phyloP scores from a whole-genome alignment of 2,329 filamentous ascomycete genomes.

The Lachnellula subtilissima region DNA sequence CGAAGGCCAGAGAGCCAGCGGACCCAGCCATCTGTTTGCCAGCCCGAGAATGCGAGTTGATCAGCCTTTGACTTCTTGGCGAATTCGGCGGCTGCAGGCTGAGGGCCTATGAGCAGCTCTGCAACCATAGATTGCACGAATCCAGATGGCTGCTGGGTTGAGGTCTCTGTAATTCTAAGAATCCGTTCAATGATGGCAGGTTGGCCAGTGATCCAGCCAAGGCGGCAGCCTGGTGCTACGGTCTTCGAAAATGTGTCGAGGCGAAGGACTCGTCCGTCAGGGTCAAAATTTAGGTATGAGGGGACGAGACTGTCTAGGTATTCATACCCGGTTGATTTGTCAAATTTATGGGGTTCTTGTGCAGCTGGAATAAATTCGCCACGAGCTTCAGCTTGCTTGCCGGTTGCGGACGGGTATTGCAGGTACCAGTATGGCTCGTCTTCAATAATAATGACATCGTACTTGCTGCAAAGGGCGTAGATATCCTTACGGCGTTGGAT shows the following conservation, averaged over 20 bases:
- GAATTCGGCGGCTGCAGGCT: constrained; percentile 45
- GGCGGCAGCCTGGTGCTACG: constrained; percentile 78
- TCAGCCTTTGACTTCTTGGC: constrained; percentile 35
- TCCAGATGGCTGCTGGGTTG: constrained; percentile 79
- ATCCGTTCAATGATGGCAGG: constrained; percentile 72
- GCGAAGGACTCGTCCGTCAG: constrained; percentile 80
- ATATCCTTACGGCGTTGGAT: constrained; percentile 70
- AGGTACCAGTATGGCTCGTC: constrained; percentile 97
- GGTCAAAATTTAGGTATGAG: constrained; percentile 76
- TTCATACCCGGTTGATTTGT: constrained; percentile 57
- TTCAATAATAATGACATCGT: constrained; percentile 86
- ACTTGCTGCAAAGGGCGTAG: constrained; percentile 74
- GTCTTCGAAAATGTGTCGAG: constrained; percentile 95
- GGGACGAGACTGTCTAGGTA: constrained; percentile 82
- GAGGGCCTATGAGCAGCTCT: constrained; percentile 69
- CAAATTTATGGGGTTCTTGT: constrained; percentile 25
- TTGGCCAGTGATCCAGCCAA: constrained; percentile 88
- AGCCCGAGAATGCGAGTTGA: constrained; percentile 48
- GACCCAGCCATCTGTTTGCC: constrained; percentile 82
- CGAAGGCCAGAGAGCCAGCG: constrained; percentile 84
- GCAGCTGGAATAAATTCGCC: constrained; percentile 30
- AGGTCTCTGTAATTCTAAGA: constrained; percentile 66
- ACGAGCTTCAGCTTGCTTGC: constrained; percentile 31
- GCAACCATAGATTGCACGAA: constrained; percentile 84
- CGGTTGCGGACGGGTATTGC: constrained; percentile 71